Evolutionary conservation across 2,329 filamentous ascomycete genomes (phyloP).

Genomic region (Blumeria graminis): DNA sequence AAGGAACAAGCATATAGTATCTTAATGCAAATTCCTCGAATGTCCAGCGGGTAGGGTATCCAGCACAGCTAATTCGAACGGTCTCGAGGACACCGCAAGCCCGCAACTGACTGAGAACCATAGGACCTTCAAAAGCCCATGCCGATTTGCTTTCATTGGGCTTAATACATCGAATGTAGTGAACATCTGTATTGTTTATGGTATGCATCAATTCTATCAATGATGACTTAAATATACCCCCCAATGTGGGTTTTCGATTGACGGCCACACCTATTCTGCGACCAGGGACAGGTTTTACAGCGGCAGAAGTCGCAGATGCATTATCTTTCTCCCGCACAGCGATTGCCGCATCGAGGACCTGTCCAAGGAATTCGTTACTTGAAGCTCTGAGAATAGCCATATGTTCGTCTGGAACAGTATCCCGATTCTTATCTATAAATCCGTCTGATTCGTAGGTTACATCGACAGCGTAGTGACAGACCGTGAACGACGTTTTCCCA

Average conservation of each 20-base stretch:
- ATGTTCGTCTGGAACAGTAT: slow-evolving; percentile 95
- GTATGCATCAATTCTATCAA: slow-evolving; percentile 95
- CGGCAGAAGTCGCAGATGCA: slow-evolving; percentile 35
- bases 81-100: slow-evolving; percentile 98
- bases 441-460: slow-evolving; percentile 98
- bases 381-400: slow-evolving; percentile 77
- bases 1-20: slow-evolving; percentile 95
- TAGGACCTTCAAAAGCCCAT: slow-evolving; percentile 96
- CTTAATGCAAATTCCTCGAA: slow-evolving; percentile 94
- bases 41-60: slow-evolving; percentile 94
- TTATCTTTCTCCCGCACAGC: slow-evolving; percentile 76
- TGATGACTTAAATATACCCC: slow-evolving; percentile 96
- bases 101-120: slow-evolving; percentile 91
- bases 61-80: slow-evolving; percentile 88
- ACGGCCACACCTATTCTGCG: slow-evolving; percentile 79
- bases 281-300: slow-evolving; percentile 59
- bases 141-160: slow-evolving; percentile 91
- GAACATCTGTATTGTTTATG: slow-evolving; percentile 92
- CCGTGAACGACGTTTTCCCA: slow-evolving; percentile 89
- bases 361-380: slow-evolving; percentile 59
- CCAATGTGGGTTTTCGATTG: slow-evolving; percentile 87
- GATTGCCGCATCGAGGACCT: slow-evolving; percentile 66
- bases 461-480: slow-evolving; percentile 94
- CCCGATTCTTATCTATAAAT: slow-evolving; percentile 98
- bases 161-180: slow-evolving; percentile 98